Percentiles rank a stretch among this genome's conserved stretches.
These are phyloP conservation scores for Beauveria rudraprayagi DNA, from an alignment of 2,329 filamentous ascomycete genomes.

Conservation along the genomic window DNA sequence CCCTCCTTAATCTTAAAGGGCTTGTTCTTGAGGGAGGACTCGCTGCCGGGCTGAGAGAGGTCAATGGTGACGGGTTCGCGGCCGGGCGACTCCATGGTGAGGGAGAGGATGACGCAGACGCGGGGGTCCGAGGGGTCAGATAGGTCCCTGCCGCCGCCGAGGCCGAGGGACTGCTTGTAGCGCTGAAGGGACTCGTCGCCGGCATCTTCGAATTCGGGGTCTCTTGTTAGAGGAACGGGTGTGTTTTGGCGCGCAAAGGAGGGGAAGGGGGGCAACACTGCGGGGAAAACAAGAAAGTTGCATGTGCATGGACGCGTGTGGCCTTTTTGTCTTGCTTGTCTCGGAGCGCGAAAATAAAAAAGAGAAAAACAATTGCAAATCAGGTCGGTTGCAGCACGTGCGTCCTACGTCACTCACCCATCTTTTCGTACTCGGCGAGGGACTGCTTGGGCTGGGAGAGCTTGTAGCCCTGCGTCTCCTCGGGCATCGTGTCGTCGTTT, in stretches of 20 bases:
- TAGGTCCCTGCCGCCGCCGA: constrained; percentile 64
- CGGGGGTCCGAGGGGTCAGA: constrained; percentile 75
- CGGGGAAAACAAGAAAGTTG: background rate
- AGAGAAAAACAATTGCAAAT: background rate
- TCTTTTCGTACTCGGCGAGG: constrained; percentile 84
- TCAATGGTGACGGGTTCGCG: constrained; percentile 84
- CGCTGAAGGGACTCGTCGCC: constrained; percentile 91
- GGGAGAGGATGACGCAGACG: constrained; percentile 85
- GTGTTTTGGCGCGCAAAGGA: background rate
- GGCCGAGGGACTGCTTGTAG: constrained; percentile 94
- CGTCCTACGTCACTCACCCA: constrained; percentile 56
- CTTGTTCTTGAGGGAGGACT: constrained; percentile 74
- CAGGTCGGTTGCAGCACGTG: too few species aligned
- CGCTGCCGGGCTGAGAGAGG: constrained; percentile 63
- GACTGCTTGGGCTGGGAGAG: constrained; percentile 95
- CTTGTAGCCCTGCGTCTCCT: constrained; percentile 94
- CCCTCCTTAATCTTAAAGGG: constrained; percentile 98
- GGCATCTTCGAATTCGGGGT: constrained; percentile 40
- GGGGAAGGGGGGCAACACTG: background rate
- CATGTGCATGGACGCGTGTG: background rate
- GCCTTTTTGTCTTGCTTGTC: background rate
- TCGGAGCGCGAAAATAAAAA: background rate
- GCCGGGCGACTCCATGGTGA: constrained; percentile 79
- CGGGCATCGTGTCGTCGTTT: constrained; percentile 74
- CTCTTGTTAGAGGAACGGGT: background rate